A percentile compares a stretch with the other conserved stretches of the same genome.
Evolutionary conservation across 352 stramenopile species (phyloP).

Genomic region (Phytophthora nicotianae): DNA sequence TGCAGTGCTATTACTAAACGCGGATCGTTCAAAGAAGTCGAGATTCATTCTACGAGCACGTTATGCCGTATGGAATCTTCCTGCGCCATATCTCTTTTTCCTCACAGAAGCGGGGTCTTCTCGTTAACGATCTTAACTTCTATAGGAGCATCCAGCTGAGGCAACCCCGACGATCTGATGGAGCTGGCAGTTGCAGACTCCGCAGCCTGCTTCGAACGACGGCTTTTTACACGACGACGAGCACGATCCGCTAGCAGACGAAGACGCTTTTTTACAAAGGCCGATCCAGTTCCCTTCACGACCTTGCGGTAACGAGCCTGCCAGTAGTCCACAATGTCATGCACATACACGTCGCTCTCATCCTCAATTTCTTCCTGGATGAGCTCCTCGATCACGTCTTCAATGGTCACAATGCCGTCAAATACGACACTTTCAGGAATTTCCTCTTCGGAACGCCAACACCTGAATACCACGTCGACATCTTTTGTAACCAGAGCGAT

Average conservation of each 20-base stretch:
- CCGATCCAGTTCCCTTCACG: constrained; percentile 37
- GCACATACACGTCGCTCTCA: constrained; percentile 83
- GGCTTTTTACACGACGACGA: constrained; percentile 44
- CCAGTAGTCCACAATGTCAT: constrained; percentile 73
- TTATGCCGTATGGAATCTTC: no score
- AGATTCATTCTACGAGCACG: no score
- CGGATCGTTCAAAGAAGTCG: no score
- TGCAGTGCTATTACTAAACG: no score
- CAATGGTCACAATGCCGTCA: constrained; percentile 92
- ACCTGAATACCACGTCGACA: constrained; percentile 51
- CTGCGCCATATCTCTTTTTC: neutral
- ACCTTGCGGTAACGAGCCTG: constrained; percentile 33
- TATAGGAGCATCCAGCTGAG: constrained; percentile 35
- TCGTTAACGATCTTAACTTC: constrained; percentile 60
- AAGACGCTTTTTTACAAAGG: constrained; percentile 50
- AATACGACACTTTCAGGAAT: constrained; percentile 64
- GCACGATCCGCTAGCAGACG: constrained; percentile 43
- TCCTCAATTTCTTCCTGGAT: constrained; percentile 93
- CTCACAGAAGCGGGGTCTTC: constrained; percentile 51
- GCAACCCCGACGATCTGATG: constrained; percentile 10
- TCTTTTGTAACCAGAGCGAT: constrained; percentile 83
- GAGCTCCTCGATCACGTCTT: constrained; percentile 93
- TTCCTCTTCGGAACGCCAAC: constrained; percentile 53
- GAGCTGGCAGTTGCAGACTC: constrained; percentile 21
- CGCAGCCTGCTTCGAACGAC: constrained; percentile 35